Evolutionary conservation across 2,329 filamentous ascomycete species (phyloP).

Genomic region (Fusarium buharicum): DNA sequence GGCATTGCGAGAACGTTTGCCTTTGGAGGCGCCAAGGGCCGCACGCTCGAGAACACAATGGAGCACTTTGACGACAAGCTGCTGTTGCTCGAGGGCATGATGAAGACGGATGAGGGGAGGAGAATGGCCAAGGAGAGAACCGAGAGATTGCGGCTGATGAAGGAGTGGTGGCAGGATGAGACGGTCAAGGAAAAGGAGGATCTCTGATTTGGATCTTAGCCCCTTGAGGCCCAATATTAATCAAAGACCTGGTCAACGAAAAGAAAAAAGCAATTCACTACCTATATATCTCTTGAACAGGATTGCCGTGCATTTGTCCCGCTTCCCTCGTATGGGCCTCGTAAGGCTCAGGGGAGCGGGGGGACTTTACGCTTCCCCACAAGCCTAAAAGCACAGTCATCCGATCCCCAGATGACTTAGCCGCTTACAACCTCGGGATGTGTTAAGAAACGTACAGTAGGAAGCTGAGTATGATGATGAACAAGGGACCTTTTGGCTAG

Average conservation of each 20-base stretch:
- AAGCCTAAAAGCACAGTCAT: slow-evolving; percentile 26
- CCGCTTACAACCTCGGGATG: background rate
- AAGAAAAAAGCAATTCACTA: slow-evolving; percentile 1
- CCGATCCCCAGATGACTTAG: background rate
- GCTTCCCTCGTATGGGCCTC: background rate
- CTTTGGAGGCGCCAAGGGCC: slow-evolving; percentile 74
- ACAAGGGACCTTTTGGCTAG: too few relatives aligned
- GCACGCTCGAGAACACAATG: slow-evolving; percentile 72
- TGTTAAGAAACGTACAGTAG: too few relatives aligned
- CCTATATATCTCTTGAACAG: background rate
- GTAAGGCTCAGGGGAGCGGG: background rate
- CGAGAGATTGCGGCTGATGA: slow-evolving; percentile 62
- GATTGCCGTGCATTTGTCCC: background rate
- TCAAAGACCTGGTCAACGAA: background rate
- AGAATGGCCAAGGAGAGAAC: slow-evolving; percentile 65
- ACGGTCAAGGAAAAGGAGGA: slow-evolving; percentile 29
- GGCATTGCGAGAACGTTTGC: slow-evolving; percentile 75
- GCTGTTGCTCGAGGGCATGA: slow-evolving; percentile 69
- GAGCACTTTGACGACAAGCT: slow-evolving; percentile 83
- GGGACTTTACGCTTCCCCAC: background rate
- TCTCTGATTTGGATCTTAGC: background rate
- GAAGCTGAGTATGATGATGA: too few relatives aligned
- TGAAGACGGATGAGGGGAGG: slow-evolving; percentile 69
- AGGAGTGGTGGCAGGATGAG: slow-evolving; percentile 69
- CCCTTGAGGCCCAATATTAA: slow-evolving; percentile 1